These are phyloP conservation scores for Colletotrichum sp. DNA, from an alignment of 2,329 filamentous ascomycete genomes.

Conservation along the genomic window DNA sequence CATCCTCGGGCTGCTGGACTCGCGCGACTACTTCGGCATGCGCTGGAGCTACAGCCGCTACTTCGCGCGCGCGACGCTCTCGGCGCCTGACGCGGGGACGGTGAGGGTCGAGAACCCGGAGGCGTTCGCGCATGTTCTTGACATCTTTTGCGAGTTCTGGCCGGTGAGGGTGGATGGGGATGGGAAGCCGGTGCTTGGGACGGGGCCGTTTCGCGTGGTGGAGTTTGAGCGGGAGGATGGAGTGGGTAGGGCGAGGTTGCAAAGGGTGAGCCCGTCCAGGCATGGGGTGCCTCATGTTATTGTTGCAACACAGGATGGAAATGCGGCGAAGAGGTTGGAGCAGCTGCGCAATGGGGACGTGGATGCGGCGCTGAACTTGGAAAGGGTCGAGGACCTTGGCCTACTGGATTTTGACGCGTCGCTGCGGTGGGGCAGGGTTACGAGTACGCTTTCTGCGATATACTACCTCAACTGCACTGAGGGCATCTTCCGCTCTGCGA, in stretches of 20 bases:
- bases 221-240: not conserved
- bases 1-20: not conserved
- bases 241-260: not conserved
- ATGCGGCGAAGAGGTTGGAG: not conserved
- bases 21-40: conserved; percentile 13
- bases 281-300: not conserved
- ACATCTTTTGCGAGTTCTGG: conserved; percentile 9
- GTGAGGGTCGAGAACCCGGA: not conserved
- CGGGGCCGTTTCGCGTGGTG: not conserved
- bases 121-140: not conserved
- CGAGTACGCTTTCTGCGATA: conserved; percentile 1
- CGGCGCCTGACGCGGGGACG: not conserved
- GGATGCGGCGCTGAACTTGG: not conserved
- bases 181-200: conserved; percentile 3
- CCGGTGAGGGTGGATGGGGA: not conserved
- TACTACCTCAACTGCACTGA: conserved; percentile 10
- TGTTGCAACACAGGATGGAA: not conserved
- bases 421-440: not conserved
- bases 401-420: not conserved
- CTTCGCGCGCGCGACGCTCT: not conserved
- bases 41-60: conserved; percentile 14
- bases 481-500: not conserved
- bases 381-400: not conserved
- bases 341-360: not conserved
- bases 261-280: not conserved